Percentiles rank a stretch among this genome's conserved stretches.
Conservation (phyloP, 257 asterid species). For the Nicotiana otophora region DNA sequence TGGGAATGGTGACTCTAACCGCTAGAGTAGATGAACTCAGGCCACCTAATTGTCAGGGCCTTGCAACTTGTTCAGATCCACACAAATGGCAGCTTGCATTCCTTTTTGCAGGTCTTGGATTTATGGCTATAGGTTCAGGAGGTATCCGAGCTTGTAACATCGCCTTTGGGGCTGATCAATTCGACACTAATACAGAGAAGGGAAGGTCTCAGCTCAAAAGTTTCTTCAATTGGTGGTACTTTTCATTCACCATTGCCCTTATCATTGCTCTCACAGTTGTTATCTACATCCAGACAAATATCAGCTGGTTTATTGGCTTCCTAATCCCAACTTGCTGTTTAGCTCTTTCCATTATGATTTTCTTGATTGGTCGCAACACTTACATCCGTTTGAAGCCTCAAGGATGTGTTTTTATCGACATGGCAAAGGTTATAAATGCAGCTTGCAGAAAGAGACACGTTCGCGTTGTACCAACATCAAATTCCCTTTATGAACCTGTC, state of each 20-base stretch:
- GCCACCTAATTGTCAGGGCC: constrained; percentile 45
- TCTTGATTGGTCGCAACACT: constrained; percentile 49
- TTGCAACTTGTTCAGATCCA: constrained; percentile 36
- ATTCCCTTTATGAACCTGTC: constrained; percentile 26
- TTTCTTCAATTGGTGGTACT: constrained; percentile 92
- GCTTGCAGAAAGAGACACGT: constrained; percentile 36
- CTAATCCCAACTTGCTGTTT: constrained; percentile 72
- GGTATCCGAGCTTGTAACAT: constrained; percentile 82
- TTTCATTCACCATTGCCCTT: constrained; percentile 72
- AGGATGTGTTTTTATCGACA: constrained; percentile 54
- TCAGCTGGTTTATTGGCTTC: constrained; percentile 71
- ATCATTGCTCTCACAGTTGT: constrained; percentile 60
- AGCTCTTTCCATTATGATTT: constrained; percentile 40
- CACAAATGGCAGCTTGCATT: constrained; percentile 51
- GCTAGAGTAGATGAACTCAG: constrained; percentile 47
- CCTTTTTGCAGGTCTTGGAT: constrained; percentile 46
- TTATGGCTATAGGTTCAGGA: constrained; percentile 72
- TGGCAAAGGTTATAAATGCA: constrained; percentile 50
- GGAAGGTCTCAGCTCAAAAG: constrained; percentile 62
- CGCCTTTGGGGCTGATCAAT: constrained; percentile 93
- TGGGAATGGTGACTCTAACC: constrained; percentile 50
- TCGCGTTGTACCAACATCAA: not conserved
- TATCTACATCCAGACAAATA: constrained; percentile 63
- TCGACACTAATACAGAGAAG: constrained; percentile 54
- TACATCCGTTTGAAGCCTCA: constrained; percentile 38